Percentiles rank a stretch among this genome's conserved stretches.
Conservation (phyloP, 2,329 filamentous ascomycete genomes). For the Botryotinia narcissicola region DNA sequence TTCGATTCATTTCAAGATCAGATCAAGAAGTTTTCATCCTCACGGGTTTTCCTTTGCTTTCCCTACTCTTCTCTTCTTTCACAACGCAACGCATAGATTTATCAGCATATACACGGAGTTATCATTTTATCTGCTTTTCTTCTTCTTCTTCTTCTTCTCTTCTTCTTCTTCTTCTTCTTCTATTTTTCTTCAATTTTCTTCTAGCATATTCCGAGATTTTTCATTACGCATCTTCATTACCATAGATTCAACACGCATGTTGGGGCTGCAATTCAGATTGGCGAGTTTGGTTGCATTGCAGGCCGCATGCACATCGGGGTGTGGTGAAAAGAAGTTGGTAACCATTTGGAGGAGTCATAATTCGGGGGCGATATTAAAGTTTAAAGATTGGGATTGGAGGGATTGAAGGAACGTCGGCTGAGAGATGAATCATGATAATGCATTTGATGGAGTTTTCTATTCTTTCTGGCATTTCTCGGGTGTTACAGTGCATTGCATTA, state of each 20-base stretch:
- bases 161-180: too few species aligned
- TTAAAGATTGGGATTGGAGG: not conserved
- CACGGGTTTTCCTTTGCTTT: not conserved
- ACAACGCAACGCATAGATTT: not conserved
- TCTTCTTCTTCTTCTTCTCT: not conserved
- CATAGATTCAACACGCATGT: not conserved
- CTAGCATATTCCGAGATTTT: not conserved
- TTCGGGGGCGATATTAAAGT: not conserved
- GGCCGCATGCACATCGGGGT: not conserved
- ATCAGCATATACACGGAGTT: slow-evolving; percentile 1
- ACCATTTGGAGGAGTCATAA: not conserved
- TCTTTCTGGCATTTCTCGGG: not conserved
- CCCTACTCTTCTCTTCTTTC: not conserved
- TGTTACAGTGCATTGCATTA: not conserved
- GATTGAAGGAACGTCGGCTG: not conserved
- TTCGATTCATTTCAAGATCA: not conserved
- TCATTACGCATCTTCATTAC: not conserved
- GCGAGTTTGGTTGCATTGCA: slow-evolving; percentile 1
- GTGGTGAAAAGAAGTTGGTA: not conserved
- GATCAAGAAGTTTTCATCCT: not conserved
- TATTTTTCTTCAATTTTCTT: not conserved
- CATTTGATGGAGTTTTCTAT: not conserved
- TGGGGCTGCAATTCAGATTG: not conserved
- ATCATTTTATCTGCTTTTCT: not conserved
- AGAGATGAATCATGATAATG: not conserved